Base-by-base conservation (phyloP, 768 basidiomycete species). In the Podaxis carcinomalis region DNA sequence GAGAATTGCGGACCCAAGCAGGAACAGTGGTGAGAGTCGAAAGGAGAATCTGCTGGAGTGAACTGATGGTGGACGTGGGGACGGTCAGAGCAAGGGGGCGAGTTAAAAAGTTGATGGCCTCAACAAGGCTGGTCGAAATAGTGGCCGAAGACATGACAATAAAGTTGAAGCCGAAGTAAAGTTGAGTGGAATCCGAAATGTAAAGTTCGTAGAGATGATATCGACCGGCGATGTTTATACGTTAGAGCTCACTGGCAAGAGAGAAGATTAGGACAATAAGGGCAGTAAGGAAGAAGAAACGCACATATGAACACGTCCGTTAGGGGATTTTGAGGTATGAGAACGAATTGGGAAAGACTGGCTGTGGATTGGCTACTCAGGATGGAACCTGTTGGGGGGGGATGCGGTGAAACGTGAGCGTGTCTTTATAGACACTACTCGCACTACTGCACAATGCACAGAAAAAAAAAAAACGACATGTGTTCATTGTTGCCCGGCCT, bases 401-500 rank as follows among this genome's bases (percentile, higher is more conserved):
- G 14, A 23, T 21, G 9, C 25, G 13, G 36, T 35, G 25, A 21
- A 50, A 5, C 36, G 10, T 3, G 36, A 10, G 10, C 19, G 21
- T 59, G 80, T 69, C 74, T 85, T 80, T 59, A 79, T 81, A 10
- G 78, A 78, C 67, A 82, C 82, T 11, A 83, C 80, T n/a, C 68
- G 74, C 3, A 79, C 75, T 2, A 78, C 77, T 67, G 51, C 32
- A 58, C 27, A 57, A 49, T 7, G 32, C 25, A 46, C 11, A n/a
- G 44, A 23, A 19, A 32, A 3, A 11, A 23, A 19, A 32, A 3
- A 11, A 36, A 51, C 4, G 40, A 39, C 13, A 40, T 57, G 32
- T 27, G 32, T 27, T 46, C 28, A 6, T 39, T 44, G 13, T 47
- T 2, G n/a, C 3, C 10, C 25, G 47, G 47, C 7, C 13, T 49